These are phyloP conservation scores for Tolypocladium endophyticum DNA, from an alignment of 2,329 filamentous ascomycete genomes.

Conservation along the genomic window DNA sequence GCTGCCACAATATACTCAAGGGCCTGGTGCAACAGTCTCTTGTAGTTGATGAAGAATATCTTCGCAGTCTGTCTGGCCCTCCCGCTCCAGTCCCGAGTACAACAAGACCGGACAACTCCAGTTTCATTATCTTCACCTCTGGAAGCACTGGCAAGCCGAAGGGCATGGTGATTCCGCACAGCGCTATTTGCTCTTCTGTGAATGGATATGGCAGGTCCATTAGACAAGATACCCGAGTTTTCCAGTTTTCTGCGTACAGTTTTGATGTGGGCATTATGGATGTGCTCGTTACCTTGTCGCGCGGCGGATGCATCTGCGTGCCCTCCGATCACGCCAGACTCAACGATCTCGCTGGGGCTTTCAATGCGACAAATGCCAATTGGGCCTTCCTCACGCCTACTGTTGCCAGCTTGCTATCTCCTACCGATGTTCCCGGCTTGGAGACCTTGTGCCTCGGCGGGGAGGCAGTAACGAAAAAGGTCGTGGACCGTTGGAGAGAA, in stretches of 20 bases:
- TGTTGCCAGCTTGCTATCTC: slow-evolving; percentile 3
- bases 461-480: not conserved
- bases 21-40: too few relatives aligned
- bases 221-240: slow-evolving; percentile 3
- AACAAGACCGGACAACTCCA: not conserved
- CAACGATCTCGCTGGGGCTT: slow-evolving; percentile 5
- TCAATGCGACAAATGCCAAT: not conserved
- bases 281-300: slow-evolving; percentile 6
- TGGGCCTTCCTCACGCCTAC: slow-evolving; percentile 3
- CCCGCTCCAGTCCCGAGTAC: too few relatives aligned
- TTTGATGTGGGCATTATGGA: slow-evolving; percentile 9
- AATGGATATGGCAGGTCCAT: not conserved
- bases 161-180: slow-evolving; percentile 10
- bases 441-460: not conserved
- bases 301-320: slow-evolving; percentile 8
- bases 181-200: slow-evolving; percentile 2
- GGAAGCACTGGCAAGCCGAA: slow-evolving; percentile 45
- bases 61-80: too few relatives aligned
- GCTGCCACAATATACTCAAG: too few relatives aligned
- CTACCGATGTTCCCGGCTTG: not conserved
- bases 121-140: slow-evolving; percentile 34
- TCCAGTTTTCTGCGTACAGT: slow-evolving; percentile 10
- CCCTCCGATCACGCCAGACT: slow-evolving; percentile 5
- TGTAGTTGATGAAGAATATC: too few relatives aligned
- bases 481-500: not conserved